phyloP scores from a whole-genome alignment of 1,284 basidiomycete species.

The Pseudozyma pruni region DNA sequence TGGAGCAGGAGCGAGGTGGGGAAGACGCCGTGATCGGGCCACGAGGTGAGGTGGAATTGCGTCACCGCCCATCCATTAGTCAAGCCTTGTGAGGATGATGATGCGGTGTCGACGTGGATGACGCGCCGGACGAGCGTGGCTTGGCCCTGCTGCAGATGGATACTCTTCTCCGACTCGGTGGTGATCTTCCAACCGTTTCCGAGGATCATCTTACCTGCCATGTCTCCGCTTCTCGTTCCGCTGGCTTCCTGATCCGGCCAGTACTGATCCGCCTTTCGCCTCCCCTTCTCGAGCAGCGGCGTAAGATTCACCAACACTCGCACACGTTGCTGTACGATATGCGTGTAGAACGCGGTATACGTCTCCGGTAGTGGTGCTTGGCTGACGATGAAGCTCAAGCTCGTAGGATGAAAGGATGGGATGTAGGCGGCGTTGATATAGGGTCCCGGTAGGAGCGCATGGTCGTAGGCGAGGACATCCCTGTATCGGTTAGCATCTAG shows the following conservation, averaged over 20 bases:
- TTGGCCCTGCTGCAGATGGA: conserved; percentile 24
- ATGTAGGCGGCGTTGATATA: conserved; percentile 61
- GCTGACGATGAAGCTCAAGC: conserved; percentile 84
- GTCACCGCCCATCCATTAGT: conserved; percentile 69
- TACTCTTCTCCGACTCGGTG: neutral
- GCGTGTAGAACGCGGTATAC: conserved; percentile 80
- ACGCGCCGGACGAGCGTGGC: conserved; percentile 18
- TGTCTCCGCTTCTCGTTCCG: neutral
- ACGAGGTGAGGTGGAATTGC: conserved; percentile 79
- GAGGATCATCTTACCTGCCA: conserved; percentile 12
- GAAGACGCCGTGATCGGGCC: conserved; percentile 86
- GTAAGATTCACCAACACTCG: conserved; percentile 64
- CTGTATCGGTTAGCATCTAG: conserved; percentile 29
- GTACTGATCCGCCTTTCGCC: conserved; percentile 62
- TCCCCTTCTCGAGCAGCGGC: conserved; percentile 49
- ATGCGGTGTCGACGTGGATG: conserved; percentile 11
- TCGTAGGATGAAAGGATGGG: conserved; percentile 33
- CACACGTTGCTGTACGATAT: conserved; percentile 35
- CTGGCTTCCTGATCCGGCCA: conserved; percentile 36
- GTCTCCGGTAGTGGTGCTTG: conserved; percentile 94
- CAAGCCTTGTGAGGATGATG: neutral
- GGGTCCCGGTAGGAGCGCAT: conserved; percentile 46
- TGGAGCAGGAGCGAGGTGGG: conserved; percentile 52
- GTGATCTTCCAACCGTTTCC: conserved; percentile 21
- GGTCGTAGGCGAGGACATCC: conserved; percentile 51